Conservation (phyloP, 768 basidiomycete genomes). For the Lactarius indigo region DNA sequence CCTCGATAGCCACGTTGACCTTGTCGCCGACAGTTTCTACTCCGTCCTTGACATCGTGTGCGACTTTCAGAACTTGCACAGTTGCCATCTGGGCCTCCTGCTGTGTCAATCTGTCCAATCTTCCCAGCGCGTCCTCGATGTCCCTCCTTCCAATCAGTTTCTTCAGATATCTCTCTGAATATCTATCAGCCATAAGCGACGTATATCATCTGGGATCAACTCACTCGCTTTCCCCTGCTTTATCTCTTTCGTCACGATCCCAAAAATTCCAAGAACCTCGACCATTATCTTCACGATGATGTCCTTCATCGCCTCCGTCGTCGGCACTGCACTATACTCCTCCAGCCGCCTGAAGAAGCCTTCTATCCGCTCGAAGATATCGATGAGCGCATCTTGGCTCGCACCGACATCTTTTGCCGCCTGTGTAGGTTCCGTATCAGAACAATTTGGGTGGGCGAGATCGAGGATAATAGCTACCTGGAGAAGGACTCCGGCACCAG, state of each 20-base stretch:
- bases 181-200: background rate
- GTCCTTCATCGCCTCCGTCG: background rate
- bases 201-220: background rate
- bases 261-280: background rate
- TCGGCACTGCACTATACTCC: background rate
- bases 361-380: background rate
- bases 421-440: background rate
- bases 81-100: background rate
- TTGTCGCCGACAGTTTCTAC: background rate
- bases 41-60: too few relatives aligned
- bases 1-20: background rate
- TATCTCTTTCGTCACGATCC: background rate
- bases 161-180: background rate
- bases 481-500: background rate
- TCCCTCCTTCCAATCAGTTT: background rate
- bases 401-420: background rate
- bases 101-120: background rate
- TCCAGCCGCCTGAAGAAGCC: background rate
- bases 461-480: background rate
- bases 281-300: background rate
- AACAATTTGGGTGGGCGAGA: background rate
- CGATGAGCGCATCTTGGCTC: background rate
- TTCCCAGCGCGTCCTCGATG: background rate
- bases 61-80: background rate
- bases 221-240: background rate